phyloP scores from a whole-genome alignment of 2,329 filamentous ascomycete genomes.

The Xylaria hypoxylon region DNA sequence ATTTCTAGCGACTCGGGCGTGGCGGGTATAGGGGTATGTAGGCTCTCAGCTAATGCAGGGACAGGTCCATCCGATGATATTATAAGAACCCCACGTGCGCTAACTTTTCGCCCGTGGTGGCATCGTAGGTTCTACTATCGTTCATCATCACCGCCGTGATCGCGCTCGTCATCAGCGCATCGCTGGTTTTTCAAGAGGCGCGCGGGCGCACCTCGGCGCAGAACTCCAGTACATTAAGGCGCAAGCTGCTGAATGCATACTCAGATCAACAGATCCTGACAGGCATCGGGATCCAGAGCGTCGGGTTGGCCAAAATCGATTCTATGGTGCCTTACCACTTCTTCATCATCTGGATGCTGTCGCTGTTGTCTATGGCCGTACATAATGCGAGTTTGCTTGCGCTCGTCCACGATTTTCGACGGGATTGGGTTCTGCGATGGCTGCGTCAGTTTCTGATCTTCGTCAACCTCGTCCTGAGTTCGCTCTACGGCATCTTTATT shows the following conservation, averaged over 20 bases:
- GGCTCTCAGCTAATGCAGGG: conserved; percentile 32
- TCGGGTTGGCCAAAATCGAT: conserved; percentile 70
- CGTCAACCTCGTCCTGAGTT: conserved; percentile 70
- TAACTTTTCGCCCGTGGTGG: conserved; percentile 9
- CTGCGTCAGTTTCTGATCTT: conserved; percentile 74
- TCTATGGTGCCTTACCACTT: conserved; percentile 75
- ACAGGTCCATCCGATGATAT: conserved; percentile 11
- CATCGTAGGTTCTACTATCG: conserved; percentile 67
- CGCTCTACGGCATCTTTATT: conserved; percentile 67
- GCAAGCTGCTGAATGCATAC: conserved; percentile 73
- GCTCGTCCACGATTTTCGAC: conserved; percentile 72
- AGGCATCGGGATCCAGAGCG: conserved; percentile 74
- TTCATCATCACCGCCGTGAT: conserved; percentile 73
- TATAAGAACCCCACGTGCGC: background rate
- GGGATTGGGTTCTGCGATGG: conserved; percentile 75
- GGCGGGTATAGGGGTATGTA: conserved; percentile 62
- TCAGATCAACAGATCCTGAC: conserved; percentile 77
- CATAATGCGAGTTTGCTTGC: conserved; percentile 74
- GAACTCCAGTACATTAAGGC: conserved; percentile 64
- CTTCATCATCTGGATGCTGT: conserved; percentile 77
- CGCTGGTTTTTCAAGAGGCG: conserved; percentile 67
- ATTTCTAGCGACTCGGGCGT: conserved; percentile 62
- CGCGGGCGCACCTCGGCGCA: conserved; percentile 46
- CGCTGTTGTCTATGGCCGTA: conserved; percentile 71
- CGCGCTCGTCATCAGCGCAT: conserved; percentile 65